These are phyloP conservation scores for Daedalea quercina DNA, from an alignment of 768 basidiomycete species.

Conservation along the genomic window DNA sequence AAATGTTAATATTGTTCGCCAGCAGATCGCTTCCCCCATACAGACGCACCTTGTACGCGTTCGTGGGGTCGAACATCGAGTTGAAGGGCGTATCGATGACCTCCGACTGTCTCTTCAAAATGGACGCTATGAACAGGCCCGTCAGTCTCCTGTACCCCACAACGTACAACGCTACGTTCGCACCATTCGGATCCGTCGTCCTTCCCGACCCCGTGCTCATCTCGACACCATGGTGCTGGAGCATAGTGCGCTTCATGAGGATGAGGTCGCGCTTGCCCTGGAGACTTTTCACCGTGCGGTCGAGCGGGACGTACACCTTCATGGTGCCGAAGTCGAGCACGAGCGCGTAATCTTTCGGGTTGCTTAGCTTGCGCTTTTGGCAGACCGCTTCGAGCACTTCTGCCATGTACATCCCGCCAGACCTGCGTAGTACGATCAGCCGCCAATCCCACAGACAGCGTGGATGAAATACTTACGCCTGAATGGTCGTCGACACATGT, in stretches of 20 bases:
- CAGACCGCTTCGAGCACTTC: slow-evolving; percentile 88
- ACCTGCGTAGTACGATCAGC: slow-evolving; percentile 33
- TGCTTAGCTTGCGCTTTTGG: slow-evolving; percentile 54
- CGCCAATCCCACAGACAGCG: background rate
- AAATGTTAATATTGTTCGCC: background rate
- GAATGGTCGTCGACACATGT: slow-evolving; percentile 85
- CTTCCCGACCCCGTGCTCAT: slow-evolving; percentile 56
- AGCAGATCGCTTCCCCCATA: background rate
- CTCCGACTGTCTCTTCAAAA: slow-evolving; percentile 86
- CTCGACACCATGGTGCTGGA: slow-evolving; percentile 65
- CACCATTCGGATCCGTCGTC: slow-evolving; percentile 92
- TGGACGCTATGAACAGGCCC: slow-evolving; percentile 57
- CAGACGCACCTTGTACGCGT: slow-evolving; percentile 73
- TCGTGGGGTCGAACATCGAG: slow-evolving; percentile 68
- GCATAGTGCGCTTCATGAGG: slow-evolving; percentile 71
- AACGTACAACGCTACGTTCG: slow-evolving; percentile 7
- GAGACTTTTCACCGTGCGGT: slow-evolving; percentile 93
- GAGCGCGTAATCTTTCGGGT: slow-evolving; percentile 80
- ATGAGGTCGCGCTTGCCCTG: slow-evolving; percentile 82
- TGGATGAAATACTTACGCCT: slow-evolving; percentile 54
- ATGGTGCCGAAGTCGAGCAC: slow-evolving; percentile 49
- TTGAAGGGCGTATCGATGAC: slow-evolving; percentile 41
- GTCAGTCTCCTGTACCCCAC: background rate
- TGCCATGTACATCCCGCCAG: slow-evolving; percentile 94
- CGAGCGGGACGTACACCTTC: slow-evolving; percentile 81